Percentiles rank a stretch among this genome's conserved stretches.
These are phyloP conservation scores for Debaryomyces subglobosus DNA, from an alignment of 1,139 yeast species.

Conservation along the genomic window DNA sequence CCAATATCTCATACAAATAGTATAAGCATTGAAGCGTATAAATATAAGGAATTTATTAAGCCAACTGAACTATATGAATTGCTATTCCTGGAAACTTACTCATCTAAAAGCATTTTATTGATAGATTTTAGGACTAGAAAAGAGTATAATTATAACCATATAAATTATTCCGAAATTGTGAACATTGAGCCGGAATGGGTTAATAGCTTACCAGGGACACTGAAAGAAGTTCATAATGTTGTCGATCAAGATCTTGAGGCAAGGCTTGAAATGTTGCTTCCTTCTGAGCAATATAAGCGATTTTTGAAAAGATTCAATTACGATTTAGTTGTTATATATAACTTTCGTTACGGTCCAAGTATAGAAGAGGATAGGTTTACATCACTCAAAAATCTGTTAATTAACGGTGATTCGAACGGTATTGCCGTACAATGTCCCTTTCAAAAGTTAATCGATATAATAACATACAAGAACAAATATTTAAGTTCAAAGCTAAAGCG, in stretches of 20 bases:
- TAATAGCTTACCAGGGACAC: conserved; percentile 19
- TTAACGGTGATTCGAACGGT: conserved; percentile 19
- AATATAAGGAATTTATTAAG: conserved; percentile 28
- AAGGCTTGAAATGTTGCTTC: conserved; percentile 54
- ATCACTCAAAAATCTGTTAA: conserved; percentile 24
- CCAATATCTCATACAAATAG: not conserved
- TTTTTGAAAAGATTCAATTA: conserved; percentile 58
- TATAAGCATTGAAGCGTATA: conserved; percentile 14
- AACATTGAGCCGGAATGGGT: conserved; percentile 72
- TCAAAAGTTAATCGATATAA: conserved; percentile 52
- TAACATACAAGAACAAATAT: conserved; percentile 44
- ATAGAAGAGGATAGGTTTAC: conserved; percentile 32
- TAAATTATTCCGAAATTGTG: conserved; percentile 55
- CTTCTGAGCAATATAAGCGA: conserved; percentile 52
- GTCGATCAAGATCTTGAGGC: conserved; percentile 65
- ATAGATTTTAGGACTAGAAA: conserved; percentile 68
- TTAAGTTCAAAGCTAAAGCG: conserved; percentile 37
- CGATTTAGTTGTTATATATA: conserved; percentile 67
- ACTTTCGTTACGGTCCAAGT: conserved; percentile 37
- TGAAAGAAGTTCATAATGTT: conserved; percentile 35
- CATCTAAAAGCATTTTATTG: conserved; percentile 40
- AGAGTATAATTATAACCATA: conserved; percentile 62
- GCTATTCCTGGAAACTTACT: conserved; percentile 9
- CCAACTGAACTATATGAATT: conserved; percentile 27
- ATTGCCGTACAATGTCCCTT: conserved; percentile 49